Evolutionary conservation across 495 filamentous ascomycete genomes (phyloP), one percentile per base, ranked within the genome.

Genomic region (Elaphomyces granulatus): DNA sequence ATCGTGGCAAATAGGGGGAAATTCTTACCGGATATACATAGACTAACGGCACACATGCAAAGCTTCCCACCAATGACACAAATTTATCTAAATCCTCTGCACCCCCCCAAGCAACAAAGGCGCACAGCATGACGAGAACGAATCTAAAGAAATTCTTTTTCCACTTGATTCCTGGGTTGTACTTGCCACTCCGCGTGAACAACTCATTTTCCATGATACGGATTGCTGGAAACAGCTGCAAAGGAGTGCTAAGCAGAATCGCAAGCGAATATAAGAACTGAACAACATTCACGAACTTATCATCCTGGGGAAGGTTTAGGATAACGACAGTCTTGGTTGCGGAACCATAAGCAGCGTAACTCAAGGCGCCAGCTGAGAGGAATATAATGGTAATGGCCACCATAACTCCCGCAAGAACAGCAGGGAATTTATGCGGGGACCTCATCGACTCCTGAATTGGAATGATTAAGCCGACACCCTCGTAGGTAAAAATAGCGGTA

Each of bases 391-490:
- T 86, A 53, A 96, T 94, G 54, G 94, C 75, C 44, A 95, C 71
- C 90, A 96, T 96, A 40, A 95, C 83, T 40, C 70, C 71, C 21
- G 73, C 83, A 37, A 98, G 74, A 23, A 98, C 83, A 40, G 67
- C 71, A 16, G 87, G 84, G 53, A 98, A 95, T 50, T 92, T 85
- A 37, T 76, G 68, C 1, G 85, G 90, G 35, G 83, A 66, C 52
- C 75, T 80, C 90, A 98, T 98, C 2, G 87, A 90, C 52, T 90
- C 84, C 60, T 98, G 92, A 42, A 98, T 96, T 2, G 90, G 90
- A 42, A 98, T 94, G 60, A 98, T 94, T n/a, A 98, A 72, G 15
- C 90, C 90, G 46, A 98, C 87, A 15, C 90, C 90, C 53, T 98
- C 90, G 47, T 94, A 98, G 3, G 90, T 98, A 66, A 98, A 98